A percentile compares a stretch with the other conserved stretches of the same genome.
Conservation (phyloP, 108 stramenopile genomes). For the Fistulifera pelliculosa region DNA sequence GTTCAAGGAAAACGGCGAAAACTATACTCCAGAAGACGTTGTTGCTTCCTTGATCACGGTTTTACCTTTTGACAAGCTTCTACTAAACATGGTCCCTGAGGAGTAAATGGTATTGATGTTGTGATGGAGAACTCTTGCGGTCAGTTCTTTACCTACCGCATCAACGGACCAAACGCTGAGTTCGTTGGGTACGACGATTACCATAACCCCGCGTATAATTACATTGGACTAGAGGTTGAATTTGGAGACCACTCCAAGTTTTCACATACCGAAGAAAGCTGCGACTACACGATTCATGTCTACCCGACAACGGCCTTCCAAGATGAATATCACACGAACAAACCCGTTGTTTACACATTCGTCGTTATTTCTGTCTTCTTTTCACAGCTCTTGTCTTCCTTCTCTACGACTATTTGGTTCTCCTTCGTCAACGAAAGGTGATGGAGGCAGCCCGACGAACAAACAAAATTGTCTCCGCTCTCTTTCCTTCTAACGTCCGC, state of each 20-base stretch:
- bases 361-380: conserved; percentile 6
- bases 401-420: conserved; percentile 11
- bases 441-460: conserved; percentile 6
- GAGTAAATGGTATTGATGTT: background rate
- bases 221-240: conserved; percentile 1
- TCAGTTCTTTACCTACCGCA: background rate
- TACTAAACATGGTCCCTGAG: background rate
- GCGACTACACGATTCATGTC: conserved; percentile 15
- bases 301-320: conserved; percentile 9
- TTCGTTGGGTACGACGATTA: conserved; percentile 6
- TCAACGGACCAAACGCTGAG: background rate
- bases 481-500: conserved; percentile 13
- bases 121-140: conserved; percentile 1
- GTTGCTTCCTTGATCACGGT: background rate
- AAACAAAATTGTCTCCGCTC: conserved; percentile 7
- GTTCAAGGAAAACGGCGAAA: background rate
- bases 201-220: conserved; percentile 1
- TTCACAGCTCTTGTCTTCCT: conserved; percentile 5
- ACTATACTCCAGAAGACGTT: background rate
- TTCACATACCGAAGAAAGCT: conserved; percentile 1
- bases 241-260: background rate
- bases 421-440: conserved; percentile 4
- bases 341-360: conserved; percentile 7
- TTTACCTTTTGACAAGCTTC: background rate
- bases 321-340: conserved; percentile 5